A percentile compares a stretch with the other conserved stretches of the same genome.
Evolutionary conservation across 345 rosid species (phyloP).

Genomic region (Atalantia buxifolia): DNA sequence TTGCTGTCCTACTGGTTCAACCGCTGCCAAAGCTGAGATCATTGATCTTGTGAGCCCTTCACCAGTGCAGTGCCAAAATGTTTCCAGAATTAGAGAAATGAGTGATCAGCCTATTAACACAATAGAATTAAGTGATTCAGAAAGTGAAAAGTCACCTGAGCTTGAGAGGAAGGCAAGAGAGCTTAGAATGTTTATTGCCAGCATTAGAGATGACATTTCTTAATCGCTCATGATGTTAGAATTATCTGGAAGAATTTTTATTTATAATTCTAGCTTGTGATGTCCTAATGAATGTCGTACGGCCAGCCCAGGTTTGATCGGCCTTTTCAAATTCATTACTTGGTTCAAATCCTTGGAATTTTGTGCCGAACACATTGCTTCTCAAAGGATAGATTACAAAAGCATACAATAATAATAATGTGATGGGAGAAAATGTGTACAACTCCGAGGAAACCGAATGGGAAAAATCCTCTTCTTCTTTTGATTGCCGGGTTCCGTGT

Average conservation of each 20-base stretch:
- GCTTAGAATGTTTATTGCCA: conserved; percentile 55
- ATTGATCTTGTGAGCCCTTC: conserved; percentile 82
- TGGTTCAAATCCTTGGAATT: too few relatives aligned
- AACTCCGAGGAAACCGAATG: too few relatives aligned
- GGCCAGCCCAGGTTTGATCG: neutral
- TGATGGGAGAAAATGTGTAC: too few relatives aligned
- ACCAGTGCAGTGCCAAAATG: conserved; percentile 23
- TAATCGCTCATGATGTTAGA: conserved; percentile 15
- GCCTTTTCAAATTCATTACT: neutral
- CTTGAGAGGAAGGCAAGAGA: conserved; percentile 64
- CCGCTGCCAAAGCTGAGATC: conserved; percentile 34
- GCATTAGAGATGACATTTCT: conserved; percentile 43
- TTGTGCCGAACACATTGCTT: neutral
- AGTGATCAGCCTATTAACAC: conserved; percentile 27
- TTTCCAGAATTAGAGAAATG: conserved; percentile 27
- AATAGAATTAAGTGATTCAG: conserved; percentile 74
- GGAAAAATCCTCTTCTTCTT: neutral
- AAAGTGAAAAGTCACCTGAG: conserved; percentile 52
- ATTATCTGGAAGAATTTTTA: neutral
- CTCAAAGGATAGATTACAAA: neutral
- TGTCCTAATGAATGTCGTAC: neutral
- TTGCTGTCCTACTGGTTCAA: neutral
- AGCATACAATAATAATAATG: neutral
- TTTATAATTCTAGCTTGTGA: neutral
- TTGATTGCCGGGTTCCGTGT: neutral